These are phyloP conservation scores for Hypoxylon sp. DNA, from an alignment of 2,329 filamentous ascomycete species.

Conservation along the genomic window DNA sequence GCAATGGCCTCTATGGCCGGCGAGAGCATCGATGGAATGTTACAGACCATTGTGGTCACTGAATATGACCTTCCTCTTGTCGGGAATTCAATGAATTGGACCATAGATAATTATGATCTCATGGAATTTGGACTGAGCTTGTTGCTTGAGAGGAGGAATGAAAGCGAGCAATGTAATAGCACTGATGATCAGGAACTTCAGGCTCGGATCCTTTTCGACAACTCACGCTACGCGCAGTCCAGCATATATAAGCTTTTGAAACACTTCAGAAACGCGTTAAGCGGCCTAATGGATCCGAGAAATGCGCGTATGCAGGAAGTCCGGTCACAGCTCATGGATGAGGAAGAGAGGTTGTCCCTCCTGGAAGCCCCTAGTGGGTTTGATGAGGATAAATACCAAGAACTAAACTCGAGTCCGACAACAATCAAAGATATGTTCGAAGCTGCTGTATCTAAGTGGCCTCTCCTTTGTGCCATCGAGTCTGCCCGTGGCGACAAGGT, in stretches of 20 bases:
- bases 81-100: background rate
- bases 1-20: background rate
- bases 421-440: slow-evolving; percentile 2
- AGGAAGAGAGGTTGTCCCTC: background rate
- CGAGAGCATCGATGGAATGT: background rate
- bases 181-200: background rate
- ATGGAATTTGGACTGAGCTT: background rate
- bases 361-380: background rate
- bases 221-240: background rate
- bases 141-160: background rate
- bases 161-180: background rate
- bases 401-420: background rate
- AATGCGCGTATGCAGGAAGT: background rate
- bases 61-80: background rate
- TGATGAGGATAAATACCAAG: background rate
- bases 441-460: background rate
- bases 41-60: background rate
- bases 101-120: background rate
- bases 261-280: background rate
- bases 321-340: background rate
- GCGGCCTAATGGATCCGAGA: background rate
- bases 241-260: background rate
- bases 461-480: background rate
- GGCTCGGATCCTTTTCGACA: slow-evolving; percentile 1
- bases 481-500: background rate